A percentile compares a stretch with the other conserved stretches of the same genome.
These are phyloP conservation scores for Blastocrithidia nonstop DNA, from an alignment of 208 protist species.

Conservation along the genomic window DNA sequence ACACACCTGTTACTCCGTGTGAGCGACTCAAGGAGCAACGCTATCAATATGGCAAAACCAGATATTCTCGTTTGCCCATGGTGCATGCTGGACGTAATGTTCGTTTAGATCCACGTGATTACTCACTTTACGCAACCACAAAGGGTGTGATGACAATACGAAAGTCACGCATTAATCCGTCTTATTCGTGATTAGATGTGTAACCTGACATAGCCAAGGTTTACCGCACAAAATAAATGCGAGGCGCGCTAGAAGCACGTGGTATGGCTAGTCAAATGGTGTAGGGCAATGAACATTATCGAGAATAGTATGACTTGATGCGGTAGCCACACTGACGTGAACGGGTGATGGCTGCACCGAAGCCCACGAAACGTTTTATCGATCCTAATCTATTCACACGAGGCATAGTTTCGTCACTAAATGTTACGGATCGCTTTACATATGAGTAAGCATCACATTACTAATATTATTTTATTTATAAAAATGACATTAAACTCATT, in stretches of 20 bases:
- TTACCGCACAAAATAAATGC: conserved; percentile 39
- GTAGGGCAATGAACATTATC: conserved; percentile 23
- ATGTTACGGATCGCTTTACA: conserved; percentile 31
- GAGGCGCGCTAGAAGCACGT: conserved; percentile 17
- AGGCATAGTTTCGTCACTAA: conserved; percentile 21
- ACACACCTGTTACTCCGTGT: conserved; percentile 50
- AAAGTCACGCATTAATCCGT: conserved; percentile 43
- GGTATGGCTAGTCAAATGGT: conserved; percentile 33
- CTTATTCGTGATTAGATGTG: conserved; percentile 73
- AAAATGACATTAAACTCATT: not conserved
- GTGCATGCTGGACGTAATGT: conserved; percentile 63
- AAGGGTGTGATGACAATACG: conserved; percentile 70
- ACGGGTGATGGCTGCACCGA: conserved; percentile 24
- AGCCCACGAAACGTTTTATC: conserved; percentile 41
- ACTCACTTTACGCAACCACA: conserved; percentile 59
- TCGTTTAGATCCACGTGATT: conserved; percentile 65
- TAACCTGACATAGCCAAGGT: conserved; percentile 80
- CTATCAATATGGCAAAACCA: conserved; percentile 55
- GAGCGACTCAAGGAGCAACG: conserved; percentile 76
- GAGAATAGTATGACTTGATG: conserved; percentile 20
- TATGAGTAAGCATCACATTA: conserved; percentile 22
- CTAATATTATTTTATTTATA: not conserved
- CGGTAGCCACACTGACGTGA: conserved; percentile 50
- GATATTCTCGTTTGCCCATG: conserved; percentile 54
- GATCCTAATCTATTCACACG: conserved; percentile 65